Conservation (phyloP, 1,284 basidiomycete species). For the Austropuccinia psidii region DNA sequence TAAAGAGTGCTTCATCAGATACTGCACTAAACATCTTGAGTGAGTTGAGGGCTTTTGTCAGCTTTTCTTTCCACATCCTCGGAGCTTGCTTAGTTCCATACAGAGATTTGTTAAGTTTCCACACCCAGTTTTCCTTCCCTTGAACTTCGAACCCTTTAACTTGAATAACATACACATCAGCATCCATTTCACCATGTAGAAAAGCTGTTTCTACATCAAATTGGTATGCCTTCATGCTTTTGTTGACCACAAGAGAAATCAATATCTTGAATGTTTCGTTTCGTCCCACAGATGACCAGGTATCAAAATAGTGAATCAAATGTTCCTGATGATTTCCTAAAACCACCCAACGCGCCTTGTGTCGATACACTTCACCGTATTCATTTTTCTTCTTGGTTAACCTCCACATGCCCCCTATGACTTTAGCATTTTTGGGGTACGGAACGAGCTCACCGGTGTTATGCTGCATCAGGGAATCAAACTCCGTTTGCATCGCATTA, state of each 20-base stretch:
- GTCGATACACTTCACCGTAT: not conserved
- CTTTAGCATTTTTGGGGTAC: not conserved
- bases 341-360: slow-evolving; percentile 6
- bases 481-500: not conserved
- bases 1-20: not conserved
- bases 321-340: slow-evolving; percentile 16
- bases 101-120: not conserved
- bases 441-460: slow-evolving; percentile 1
- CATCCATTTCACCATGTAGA: slow-evolving; percentile 5
- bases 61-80: not conserved
- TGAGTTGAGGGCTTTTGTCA: not conserved
- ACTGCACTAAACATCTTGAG: not conserved
- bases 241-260: not conserved
- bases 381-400: not conserved
- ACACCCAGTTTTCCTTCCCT: not conserved
- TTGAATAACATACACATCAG: not conserved
- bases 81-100: slow-evolving; percentile 16
- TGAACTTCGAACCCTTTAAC: slow-evolving; percentile 1
- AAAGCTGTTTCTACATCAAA: slow-evolving; percentile 6
- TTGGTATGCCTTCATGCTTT: not conserved
- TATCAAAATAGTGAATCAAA: slow-evolving; percentile 2
- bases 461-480: not conserved
- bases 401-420: slow-evolving; percentile 14
- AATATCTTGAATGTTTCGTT: not conserved
- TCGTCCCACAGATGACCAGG: not conserved